Evolutionary conservation across 371 early-diverging fungal genomes (phyloP).

Genomic region (Actinomortierella ambigua): DNA sequence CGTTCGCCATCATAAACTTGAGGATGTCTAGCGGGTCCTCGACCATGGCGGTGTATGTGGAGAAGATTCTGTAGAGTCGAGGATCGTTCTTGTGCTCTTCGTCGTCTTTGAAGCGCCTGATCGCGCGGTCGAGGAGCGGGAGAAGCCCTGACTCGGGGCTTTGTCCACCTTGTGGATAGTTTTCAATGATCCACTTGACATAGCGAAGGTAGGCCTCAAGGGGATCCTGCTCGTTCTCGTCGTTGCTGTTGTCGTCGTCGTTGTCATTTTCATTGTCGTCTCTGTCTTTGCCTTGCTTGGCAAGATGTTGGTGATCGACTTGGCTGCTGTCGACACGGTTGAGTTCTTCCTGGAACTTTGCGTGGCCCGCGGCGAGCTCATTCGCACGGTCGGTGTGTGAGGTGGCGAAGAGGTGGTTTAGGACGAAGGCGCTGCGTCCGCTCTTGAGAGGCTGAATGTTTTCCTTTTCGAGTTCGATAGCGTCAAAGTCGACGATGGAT

Average conservation of each 20-base stretch:
- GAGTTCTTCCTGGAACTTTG: constrained; percentile 54
- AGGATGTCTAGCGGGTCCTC: constrained; percentile 70
- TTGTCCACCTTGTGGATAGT: constrained; percentile 68
- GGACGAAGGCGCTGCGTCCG: constrained; percentile 68
- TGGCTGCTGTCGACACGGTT: constrained; percentile 48
- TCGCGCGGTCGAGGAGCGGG: constrained; percentile 62
- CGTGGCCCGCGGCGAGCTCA: constrained; percentile 46
- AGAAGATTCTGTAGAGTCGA: constrained; percentile 77
- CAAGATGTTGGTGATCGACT: too few species aligned
- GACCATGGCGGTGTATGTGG: constrained; percentile 64
- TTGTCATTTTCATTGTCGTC: too few species aligned
- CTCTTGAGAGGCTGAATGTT: constrained; percentile 75
- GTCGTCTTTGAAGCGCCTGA: constrained; percentile 63
- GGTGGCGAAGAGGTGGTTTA: constrained; percentile 49
- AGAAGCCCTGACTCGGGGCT: constrained; percentile 58
- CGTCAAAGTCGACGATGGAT: constrained; percentile 43
- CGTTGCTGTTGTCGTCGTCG: constrained; percentile 3
- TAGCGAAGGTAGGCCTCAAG: constrained; percentile 75
- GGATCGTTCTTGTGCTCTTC: constrained; percentile 75
- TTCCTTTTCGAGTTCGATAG: constrained; percentile 78
- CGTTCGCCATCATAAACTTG: constrained; percentile 67
- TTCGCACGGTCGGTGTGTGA: constrained; percentile 46
- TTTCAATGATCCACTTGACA: constrained; percentile 72
- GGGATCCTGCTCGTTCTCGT: constrained; percentile 67
- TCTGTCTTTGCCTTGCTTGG: too few species aligned